Base-by-base conservation (phyloP, 1,284 basidiomycete species). In the Tilletia setariae region DNA sequence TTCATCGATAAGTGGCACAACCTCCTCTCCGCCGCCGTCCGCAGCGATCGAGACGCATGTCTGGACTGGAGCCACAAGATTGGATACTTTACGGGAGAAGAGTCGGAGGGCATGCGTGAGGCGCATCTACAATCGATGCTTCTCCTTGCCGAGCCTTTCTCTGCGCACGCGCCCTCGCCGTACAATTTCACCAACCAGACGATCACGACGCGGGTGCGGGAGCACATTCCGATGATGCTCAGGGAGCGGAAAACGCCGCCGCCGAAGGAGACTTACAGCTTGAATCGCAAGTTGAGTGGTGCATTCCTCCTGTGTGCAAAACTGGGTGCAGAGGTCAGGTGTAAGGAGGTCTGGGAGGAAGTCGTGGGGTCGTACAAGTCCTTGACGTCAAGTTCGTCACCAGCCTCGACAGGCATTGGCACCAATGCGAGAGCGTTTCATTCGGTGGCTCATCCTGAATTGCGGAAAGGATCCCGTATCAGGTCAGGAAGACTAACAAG, bases 221-320 rank as follows among this genome's bases (percentile, higher is more conserved):
- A 86, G 1, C 87, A 89, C 64, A 98, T 98, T 69, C 95, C 95
- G 2, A 85, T 92, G 66, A 98, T 98, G 93, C 86, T 98, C 67
- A 85, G 88, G 74, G 87, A 97, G 79, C 87, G 94, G 62, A 86
- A 95, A 30, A 94, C 92, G 1, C 95, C 95, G 0, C 95, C 95
- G 1, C 95, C 95, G 0, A 85, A 88, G 69, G 94, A 98, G 84
- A 98, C 95, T 0, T 98, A 98, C 83, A 93, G 90, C 81, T 84
- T 98, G 66, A 98, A 98, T 83, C 85, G 94, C 79, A 98, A 98
- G 87, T 82, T 98, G 72, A 94, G 92, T 74, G 94, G 95, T 0
- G 90, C 92, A 1, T 97, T 98, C 84, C 84, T 98, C 72, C 87
- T 98, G 16, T 95, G 95, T 62, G 89, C 93, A 16, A 86, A 91